A percentile compares a stretch with the other conserved stretches of the same genome.
phyloP scores from a whole-genome alignment of 805 yeast genomes.

The Yamadazyma ubonensis region DNA sequence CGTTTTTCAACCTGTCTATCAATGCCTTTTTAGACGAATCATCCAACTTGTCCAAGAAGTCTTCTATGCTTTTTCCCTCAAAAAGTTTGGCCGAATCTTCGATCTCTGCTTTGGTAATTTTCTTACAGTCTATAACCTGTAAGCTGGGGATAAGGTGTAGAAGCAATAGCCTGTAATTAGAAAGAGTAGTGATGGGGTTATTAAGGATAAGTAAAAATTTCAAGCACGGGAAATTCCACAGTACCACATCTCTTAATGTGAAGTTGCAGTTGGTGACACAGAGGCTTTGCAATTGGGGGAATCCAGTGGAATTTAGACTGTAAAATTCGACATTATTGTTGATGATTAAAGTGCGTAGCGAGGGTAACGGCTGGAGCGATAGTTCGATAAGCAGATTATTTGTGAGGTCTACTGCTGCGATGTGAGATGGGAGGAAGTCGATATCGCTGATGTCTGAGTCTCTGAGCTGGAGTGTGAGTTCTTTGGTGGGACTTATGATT shows the following conservation, averaged over 20 bases:
- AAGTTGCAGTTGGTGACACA: slow-evolving; percentile 13
- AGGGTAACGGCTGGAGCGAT: slow-evolving; percentile 39
- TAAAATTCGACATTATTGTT: slow-evolving; percentile 53
- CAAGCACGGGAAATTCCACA: slow-evolving; percentile 34
- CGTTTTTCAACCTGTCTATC: slow-evolving; percentile 53
- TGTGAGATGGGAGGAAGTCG: slow-evolving; percentile 36
- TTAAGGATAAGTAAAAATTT: slow-evolving; percentile 50
- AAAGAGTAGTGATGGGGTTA: slow-evolving; percentile 52
- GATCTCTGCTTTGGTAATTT: slow-evolving; percentile 58
- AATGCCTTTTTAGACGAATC: slow-evolving; percentile 32
- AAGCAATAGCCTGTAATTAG: slow-evolving; percentile 58
- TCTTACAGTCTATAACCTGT: slow-evolving; percentile 64
- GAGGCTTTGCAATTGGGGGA: slow-evolving; percentile 9
- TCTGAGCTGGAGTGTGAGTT: slow-evolving; percentile 36
- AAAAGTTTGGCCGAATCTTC: slow-evolving; percentile 43
- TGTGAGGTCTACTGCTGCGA: slow-evolving; percentile 67
- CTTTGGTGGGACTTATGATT: slow-evolving; percentile 35
- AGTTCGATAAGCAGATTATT: slow-evolving; percentile 67
- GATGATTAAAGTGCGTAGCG: slow-evolving; percentile 53
- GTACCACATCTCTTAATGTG: slow-evolving; percentile 8
- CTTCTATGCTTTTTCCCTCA: slow-evolving; percentile 15
- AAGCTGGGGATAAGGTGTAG: slow-evolving; percentile 65
- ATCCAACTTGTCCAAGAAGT: slow-evolving; percentile 19
- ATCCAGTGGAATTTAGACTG: slow-evolving; percentile 2
- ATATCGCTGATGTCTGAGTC: slow-evolving; percentile 30